phyloP scores from a whole-genome alignment of 192 early-diverging fungal genomes.

The Chytriomyces confervae region DNA sequence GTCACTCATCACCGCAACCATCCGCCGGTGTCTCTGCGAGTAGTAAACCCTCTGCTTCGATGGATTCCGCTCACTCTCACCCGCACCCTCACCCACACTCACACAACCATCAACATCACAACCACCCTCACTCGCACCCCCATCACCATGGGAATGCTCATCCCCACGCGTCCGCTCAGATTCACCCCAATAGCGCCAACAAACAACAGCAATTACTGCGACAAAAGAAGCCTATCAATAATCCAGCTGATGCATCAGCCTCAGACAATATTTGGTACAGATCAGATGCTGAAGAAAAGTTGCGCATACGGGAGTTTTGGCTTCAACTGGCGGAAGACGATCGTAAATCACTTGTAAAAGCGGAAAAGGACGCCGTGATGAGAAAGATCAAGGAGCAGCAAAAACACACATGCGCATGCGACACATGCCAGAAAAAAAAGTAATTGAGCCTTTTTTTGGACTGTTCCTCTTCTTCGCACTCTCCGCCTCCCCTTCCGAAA shows the following conservation, averaged over 20 bases:
- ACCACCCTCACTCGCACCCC: background rate
- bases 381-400: constrained; percentile 92
- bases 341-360: constrained; percentile 75
- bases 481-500: too few relatives aligned
- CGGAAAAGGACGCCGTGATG: constrained; percentile 85
- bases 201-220: background rate
- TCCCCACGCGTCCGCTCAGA: background rate
- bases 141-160: background rate
- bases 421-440: constrained; percentile 82
- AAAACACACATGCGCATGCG: constrained; percentile 82
- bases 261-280: constrained; percentile 65
- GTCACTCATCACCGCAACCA: background rate
- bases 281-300: constrained; percentile 75
- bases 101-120: constrained; percentile 8
- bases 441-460: constrained; percentile 41
- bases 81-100: background rate
- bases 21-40: too few relatives aligned
- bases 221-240: background rate
- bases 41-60: too few relatives aligned
- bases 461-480: background rate
- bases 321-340: constrained; percentile 80
- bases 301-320: constrained; percentile 86
- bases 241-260: background rate
- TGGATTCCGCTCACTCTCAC: background rate
- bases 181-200: background rate